A percentile compares a stretch with the other conserved stretches of the same genome.
Conservation (phyloP, 805 yeast species). For the Wickerhamiella shivajii region DNA sequence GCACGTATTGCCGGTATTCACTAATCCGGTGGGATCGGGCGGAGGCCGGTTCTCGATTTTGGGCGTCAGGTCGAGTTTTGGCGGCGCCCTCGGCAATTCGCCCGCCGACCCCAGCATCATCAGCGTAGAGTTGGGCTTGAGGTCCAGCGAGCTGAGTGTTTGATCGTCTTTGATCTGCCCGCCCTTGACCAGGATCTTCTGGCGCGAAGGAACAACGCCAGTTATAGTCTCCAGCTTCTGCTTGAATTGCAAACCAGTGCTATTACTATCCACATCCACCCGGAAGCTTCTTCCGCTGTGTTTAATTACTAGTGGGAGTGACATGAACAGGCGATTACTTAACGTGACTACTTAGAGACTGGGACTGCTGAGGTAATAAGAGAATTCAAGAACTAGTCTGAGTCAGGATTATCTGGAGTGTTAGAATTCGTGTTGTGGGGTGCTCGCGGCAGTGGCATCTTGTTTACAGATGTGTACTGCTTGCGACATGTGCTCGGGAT, state of each 20-base stretch:
- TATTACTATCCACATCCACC: constrained; percentile 36
- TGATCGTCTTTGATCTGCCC: constrained; percentile 71
- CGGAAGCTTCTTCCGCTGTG: constrained; percentile 58
- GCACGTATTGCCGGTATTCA: constrained; percentile 64
- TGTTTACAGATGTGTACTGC: too few species aligned
- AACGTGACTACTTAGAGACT: too few species aligned
- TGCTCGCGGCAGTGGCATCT: too few species aligned
- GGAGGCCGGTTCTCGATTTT: constrained; percentile 32
- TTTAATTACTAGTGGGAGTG: constrained; percentile 33
- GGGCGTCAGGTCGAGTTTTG: constrained; percentile 42
- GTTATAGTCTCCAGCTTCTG: constrained; percentile 56
- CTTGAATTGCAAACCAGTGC: constrained; percentile 51
- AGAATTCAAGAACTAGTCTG: too few species aligned
- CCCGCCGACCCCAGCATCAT: constrained; percentile 93
- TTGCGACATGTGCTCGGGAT: too few species aligned
- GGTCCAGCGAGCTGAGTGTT: constrained; percentile 34
- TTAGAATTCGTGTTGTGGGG: too few species aligned
- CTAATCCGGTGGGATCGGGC: constrained; percentile 45
- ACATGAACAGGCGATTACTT: too few species aligned
- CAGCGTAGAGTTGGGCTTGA: constrained; percentile 52
- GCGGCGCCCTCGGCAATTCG: constrained; percentile 33
- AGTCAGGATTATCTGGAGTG: too few species aligned
- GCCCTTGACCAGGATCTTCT: constrained; percentile 77
- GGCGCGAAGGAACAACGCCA: constrained; percentile 75
- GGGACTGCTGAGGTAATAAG: too few species aligned